Percentiles rank a stretch among this genome's conserved stretches.
Evolutionary conservation across 1,284 basidiomycete genomes (phyloP).

Genomic region (Apiotrichum laibachii): DNA sequence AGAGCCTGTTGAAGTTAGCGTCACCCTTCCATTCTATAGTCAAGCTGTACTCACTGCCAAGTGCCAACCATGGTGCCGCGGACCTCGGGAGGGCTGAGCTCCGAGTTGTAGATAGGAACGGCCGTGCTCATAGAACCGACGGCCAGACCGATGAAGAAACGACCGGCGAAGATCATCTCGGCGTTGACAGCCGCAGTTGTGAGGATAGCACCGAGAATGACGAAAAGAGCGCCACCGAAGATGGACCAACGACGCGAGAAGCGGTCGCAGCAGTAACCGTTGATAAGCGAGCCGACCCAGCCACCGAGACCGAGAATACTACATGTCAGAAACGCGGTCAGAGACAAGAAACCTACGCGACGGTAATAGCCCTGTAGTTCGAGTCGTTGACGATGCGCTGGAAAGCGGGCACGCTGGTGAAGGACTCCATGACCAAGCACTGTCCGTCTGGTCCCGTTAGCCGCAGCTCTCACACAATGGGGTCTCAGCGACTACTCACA

Average conservation of each 20-base stretch:
- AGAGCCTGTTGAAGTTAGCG: conserved; percentile 45
- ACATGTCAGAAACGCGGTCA: not conserved
- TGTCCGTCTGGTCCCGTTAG: conserved; percentile 15
- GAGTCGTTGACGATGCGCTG: conserved; percentile 16
- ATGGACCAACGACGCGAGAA: conserved; percentile 27
- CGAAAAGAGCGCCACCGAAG: conserved; percentile 24
- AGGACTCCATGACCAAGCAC: conserved; percentile 26
- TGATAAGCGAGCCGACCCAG: conserved; percentile 27
- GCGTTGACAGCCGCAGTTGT: conserved; percentile 23
- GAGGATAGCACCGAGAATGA: conserved; percentile 24
- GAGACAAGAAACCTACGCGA: conserved; percentile 4
- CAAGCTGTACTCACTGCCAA: conserved; percentile 55
- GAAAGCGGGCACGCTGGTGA: conserved; percentile 17
- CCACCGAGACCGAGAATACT: conserved; percentile 24
- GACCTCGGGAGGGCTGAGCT: conserved; percentile 65
- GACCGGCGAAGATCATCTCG: conserved; percentile 24
- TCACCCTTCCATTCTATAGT: too few species aligned
- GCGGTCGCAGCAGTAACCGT: conserved; percentile 27
- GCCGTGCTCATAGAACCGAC: conserved; percentile 71
- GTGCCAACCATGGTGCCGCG: conserved; percentile 67
- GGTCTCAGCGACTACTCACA: not conserved
- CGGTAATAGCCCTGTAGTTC: conserved; percentile 21
- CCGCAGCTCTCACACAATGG: not conserved
- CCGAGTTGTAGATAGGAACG: conserved; percentile 60
- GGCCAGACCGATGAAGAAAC: conserved; percentile 29